Conservation (phyloP, 352 stramenopile genomes). For the Aphanomyces euteiches region DNA sequence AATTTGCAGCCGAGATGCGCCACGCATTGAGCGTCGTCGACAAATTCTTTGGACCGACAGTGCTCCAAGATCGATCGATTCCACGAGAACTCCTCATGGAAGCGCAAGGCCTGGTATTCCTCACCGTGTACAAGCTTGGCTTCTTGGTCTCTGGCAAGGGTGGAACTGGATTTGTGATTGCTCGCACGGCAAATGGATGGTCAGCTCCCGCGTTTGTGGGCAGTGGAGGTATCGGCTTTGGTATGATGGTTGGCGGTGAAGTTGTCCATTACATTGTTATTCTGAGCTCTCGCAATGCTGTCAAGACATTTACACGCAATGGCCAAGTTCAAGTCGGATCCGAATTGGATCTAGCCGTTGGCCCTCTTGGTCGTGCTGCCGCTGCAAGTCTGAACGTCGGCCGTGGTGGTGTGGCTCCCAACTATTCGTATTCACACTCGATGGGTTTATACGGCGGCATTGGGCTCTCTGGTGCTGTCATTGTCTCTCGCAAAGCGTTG, state of each 20-base stretch:
- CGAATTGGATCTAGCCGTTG: constrained; percentile 64
- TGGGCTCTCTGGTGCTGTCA: constrained; percentile 60
- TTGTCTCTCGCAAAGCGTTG: constrained; percentile 69
- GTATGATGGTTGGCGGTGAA: constrained; percentile 80
- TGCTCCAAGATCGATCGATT: constrained; percentile 82
- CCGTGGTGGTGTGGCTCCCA: constrained; percentile 54
- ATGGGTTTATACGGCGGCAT: constrained; percentile 70
- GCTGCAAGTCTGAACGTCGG: constrained; percentile 63
- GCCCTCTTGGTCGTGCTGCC: constrained; percentile 61
- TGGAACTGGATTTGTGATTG: constrained; percentile 74
- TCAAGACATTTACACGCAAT: constrained; percentile 78
- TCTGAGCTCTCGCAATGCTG: constrained; percentile 60
- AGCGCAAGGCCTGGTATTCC: constrained; percentile 69
- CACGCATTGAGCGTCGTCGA: constrained; percentile 63
- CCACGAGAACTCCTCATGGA: constrained; percentile 65
- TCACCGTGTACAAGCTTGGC: constrained; percentile 78
- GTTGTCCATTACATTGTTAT: constrained; percentile 82
- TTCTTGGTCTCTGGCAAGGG: constrained; percentile 77
- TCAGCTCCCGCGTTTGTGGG: constrained; percentile 68
- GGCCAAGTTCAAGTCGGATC: constrained; percentile 72
- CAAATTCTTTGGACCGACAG: constrained; percentile 63
- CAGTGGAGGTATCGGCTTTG: constrained; percentile 67
- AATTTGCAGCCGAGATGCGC: constrained; percentile 62
- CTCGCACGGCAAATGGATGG: constrained; percentile 63
- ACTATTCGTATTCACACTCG: constrained; percentile 81